Evolutionary conservation across 192 early-diverging fungal species (phyloP).

Genomic region (Piromyces sp.): DNA sequence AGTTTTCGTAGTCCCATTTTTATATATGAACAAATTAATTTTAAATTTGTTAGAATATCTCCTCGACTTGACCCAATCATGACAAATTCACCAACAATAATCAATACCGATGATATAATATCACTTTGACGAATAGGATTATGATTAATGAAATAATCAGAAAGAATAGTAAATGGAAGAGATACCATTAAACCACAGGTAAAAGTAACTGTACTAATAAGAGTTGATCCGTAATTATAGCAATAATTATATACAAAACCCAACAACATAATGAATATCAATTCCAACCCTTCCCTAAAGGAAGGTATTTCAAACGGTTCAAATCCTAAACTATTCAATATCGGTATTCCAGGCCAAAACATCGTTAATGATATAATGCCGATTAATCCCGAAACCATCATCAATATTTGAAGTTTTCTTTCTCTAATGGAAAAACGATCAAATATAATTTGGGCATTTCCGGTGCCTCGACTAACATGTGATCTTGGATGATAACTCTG

Average conservation of each 20-base stretch:
- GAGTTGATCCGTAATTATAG: background rate
- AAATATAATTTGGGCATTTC: background rate
- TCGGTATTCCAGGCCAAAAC: background rate
- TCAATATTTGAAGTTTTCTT: background rate
- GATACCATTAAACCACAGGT: background rate
- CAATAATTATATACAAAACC: background rate
- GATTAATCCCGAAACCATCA: background rate
- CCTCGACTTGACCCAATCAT: background rate
- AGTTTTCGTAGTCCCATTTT: background rate
- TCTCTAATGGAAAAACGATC: background rate
- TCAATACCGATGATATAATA: background rate
- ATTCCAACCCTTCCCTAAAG: background rate
- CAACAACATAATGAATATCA: background rate
- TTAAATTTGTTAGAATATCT: background rate
- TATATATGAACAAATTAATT: background rate
- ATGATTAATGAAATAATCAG: background rate
- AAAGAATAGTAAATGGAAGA: background rate
- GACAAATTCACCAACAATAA: background rate
- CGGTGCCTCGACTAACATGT: background rate
- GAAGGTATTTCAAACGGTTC: background rate
- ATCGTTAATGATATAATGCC: background rate
- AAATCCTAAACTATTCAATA: background rate
- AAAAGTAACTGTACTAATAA: background rate
- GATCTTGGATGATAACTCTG: background rate
- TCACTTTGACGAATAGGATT: background rate